Evolutionary conservation across 768 basidiomycete genomes (phyloP), one percentile per base, ranked within the genome.

Genomic region (Roridomyces roridus): DNA sequence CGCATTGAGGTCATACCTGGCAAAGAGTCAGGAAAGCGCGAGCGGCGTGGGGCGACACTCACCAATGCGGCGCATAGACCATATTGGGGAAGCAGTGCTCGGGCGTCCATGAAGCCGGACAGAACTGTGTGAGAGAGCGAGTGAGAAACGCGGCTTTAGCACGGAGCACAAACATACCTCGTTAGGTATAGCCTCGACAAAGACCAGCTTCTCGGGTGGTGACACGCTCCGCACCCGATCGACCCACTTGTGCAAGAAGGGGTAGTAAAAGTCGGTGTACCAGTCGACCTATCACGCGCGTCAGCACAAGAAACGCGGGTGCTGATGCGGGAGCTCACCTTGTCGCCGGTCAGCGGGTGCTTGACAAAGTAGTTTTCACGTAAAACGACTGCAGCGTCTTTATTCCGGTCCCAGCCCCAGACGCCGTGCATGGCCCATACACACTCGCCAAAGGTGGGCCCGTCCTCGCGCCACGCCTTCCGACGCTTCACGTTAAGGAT

Each of bases 1-100:
- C 7, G 87, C 85, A 51, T 95, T 88, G 7, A 99, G 81, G 68
- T 98, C 96, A 63, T 99, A 98, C 92, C 92, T 94, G n/a, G n/a
- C n/a, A n/a, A n/a, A n/a, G n/a, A n/a, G n/a, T n/a, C n/a, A n/a
- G 51, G 5, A 40, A 15, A 10, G 14, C 29, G 14, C 75, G 74
- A 77, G 54, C 76, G 73, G 39, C 76, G 75, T n/a, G 76, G 74
- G 61, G 74, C 72, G 25, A 74, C 70, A 65, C 78, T 50, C 47
- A 87, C 87, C 88, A 92, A 65, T 92, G 91, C 1, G 91, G 90
- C 2, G 89, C 81, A 59, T 79, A 89, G 17, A 91, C 82, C 74
- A 92, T 79, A 58, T 86, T 86, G 2, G 74, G 70, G 12, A 89
- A 78, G 35, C 82, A 84, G 29, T 80, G 76, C 49, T 89, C 84